phyloP scores from a whole-genome alignment of 2,329 filamentous ascomycete species.

The Trichoderma hamatum region DNA sequence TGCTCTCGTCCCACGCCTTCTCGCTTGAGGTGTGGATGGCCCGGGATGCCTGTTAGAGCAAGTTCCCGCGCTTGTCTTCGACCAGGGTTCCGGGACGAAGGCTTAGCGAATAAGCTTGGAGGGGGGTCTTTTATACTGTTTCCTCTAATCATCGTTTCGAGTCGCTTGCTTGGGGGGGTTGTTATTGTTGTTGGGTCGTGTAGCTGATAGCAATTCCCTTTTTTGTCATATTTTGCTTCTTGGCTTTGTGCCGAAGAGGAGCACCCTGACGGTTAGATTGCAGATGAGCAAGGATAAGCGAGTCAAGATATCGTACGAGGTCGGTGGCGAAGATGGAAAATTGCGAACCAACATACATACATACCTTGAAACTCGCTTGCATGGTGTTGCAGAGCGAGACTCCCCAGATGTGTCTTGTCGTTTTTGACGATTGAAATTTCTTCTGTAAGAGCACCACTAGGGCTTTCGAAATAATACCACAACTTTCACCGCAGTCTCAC shows the following conservation, averaged over 20 bases:
- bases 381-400: not conserved
- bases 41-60: conserved; percentile 31
- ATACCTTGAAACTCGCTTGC: not conserved
- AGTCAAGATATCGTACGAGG: conserved; percentile 23
- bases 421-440: not conserved
- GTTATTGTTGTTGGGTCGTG: not conserved
- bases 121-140: not conserved
- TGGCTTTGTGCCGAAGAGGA: not conserved
- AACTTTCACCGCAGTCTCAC: not conserved
- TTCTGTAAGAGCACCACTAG: not conserved
- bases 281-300: not conserved
- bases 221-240: not conserved
- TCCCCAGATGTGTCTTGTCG: not conserved
- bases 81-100: conserved; percentile 22
- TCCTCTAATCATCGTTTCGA: not conserved
- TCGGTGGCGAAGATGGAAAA: conserved; percentile 11
- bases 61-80: conserved; percentile 19
- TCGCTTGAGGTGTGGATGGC: conserved; percentile 21
- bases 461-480: not conserved
- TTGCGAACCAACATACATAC: not conserved
- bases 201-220: not conserved
- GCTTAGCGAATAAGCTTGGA: conserved; percentile 19
- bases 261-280: not conserved
- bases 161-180: too few species aligned
- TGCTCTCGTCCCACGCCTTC: conserved; percentile 13